Evolutionary conservation across 345 rosid genomes (phyloP).

Genomic region (Adansonia digitata): DNA sequence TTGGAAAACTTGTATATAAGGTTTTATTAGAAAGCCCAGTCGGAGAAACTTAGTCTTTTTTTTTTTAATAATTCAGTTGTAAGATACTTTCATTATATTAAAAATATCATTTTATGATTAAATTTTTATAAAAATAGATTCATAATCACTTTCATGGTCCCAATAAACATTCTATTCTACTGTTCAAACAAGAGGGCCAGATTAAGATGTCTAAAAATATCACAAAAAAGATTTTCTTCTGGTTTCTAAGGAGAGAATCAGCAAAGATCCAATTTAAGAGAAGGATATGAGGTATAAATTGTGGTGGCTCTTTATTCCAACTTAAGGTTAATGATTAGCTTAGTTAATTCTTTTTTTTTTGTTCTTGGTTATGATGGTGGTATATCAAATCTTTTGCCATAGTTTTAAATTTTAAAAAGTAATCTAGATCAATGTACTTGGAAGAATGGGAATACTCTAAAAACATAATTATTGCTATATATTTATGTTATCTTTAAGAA

Average conservation of each 20-base stretch:
- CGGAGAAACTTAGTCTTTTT: too few relatives aligned
- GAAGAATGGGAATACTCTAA: constrained; percentile 13
- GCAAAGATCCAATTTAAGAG: constrained; percentile 4
- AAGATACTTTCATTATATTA: too few relatives aligned
- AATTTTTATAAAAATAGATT: neutral
- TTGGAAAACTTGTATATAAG: too few relatives aligned
- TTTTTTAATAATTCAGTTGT: too few relatives aligned
- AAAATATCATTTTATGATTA: too few relatives aligned
- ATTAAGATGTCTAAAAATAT: neutral
- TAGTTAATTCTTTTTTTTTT: neutral
- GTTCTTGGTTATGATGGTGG: neutral
- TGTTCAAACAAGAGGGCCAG: neutral
- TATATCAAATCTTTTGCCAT: constrained; percentile 10
- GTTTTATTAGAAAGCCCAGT: too few relatives aligned
- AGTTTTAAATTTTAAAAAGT: constrained; percentile 11
- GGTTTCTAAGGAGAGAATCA: constrained; percentile 14
- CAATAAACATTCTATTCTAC: neutral
- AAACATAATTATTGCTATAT: constrained; percentile 19
- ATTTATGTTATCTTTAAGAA: constrained; percentile 7
- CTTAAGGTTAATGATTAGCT: constrained; percentile 13
- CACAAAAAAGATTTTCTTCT: constrained; percentile 1
- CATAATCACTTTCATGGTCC: constrained; percentile 2
- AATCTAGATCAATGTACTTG: constrained; percentile 21
- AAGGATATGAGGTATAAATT: neutral
- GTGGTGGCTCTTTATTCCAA: constrained; percentile 1